phyloP scores from a whole-genome alignment of 2,329 filamentous ascomycete genomes.

The Penicillium sp. region DNA sequence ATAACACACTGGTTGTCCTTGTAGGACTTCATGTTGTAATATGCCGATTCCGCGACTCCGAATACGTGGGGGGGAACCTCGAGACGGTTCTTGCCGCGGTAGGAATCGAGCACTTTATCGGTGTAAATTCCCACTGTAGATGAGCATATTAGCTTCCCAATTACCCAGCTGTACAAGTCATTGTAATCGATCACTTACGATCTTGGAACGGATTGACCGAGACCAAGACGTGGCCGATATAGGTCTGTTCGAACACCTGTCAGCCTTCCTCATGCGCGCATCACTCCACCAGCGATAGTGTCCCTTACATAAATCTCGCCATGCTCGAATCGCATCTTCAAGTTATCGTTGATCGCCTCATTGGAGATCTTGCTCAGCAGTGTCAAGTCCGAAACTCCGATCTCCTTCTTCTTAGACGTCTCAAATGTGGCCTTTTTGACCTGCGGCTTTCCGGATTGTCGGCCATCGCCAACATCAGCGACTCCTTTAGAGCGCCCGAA shows the following conservation, averaged over 20 bases:
- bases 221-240: slow-evolving; percentile 98
- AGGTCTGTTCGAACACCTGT: slow-evolving; percentile 60
- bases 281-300: slow-evolving; percentile 9
- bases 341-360: slow-evolving; percentile 97
- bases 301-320: slow-evolving; percentile 82
- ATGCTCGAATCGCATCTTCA: slow-evolving; percentile 97
- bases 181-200: slow-evolving; percentile 49
- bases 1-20: slow-evolving; percentile 99
- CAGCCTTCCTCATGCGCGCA: slow-evolving; percentile 16
- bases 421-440: slow-evolving; percentile 97
- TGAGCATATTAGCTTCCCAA: neutral
- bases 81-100: slow-evolving; percentile 94
- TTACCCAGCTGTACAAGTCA: neutral
- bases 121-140: slow-evolving; percentile 86
- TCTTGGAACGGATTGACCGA: slow-evolving; percentile 98
- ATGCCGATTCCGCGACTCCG: slow-evolving; percentile 90
- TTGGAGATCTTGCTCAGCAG: slow-evolving; percentile 98
- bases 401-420: slow-evolving; percentile 97
- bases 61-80: slow-evolving; percentile 95
- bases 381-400: slow-evolving; percentile 95
- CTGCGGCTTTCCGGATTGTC: slow-evolving; percentile 59
- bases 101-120: slow-evolving; percentile 87
- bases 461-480: slow-evolving; percentile 44
- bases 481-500: slow-evolving; percentile 44
- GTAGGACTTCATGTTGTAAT: slow-evolving; percentile 99